Conservation (phyloP, 441 rosid species). For the Isatis lusitanica region DNA sequence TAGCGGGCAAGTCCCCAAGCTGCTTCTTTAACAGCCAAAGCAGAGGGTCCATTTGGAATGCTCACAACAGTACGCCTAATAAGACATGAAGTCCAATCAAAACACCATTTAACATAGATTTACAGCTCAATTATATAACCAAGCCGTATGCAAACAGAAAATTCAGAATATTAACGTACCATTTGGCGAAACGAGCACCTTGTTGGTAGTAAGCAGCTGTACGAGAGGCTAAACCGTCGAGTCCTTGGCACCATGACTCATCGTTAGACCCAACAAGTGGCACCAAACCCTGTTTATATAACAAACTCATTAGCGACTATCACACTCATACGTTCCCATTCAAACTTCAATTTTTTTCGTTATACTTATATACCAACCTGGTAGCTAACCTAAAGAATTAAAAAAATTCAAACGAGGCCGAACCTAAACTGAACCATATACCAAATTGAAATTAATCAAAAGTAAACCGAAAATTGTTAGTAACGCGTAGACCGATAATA, state of each 20-base stretch:
- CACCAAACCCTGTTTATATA: slow-evolving; percentile 70
- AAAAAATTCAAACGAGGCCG: too few relatives aligned
- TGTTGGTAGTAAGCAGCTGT: slow-evolving; percentile 92
- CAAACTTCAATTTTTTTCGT: too few relatives aligned
- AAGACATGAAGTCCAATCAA: neutral
- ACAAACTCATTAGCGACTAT: neutral
- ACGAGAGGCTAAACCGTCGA: slow-evolving; percentile 88
- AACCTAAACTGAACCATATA: too few relatives aligned
- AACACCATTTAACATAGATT: neutral
- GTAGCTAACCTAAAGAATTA: too few relatives aligned
- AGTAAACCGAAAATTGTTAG: neutral
- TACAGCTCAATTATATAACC: neutral
- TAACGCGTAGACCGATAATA: neutral
- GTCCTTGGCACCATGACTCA: slow-evolving; percentile 99
- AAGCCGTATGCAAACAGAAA: neutral
- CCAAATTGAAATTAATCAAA: neutral
- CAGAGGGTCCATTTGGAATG: slow-evolving; percentile 95
- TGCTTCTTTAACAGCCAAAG: slow-evolving; percentile 91
- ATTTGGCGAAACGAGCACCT: slow-evolving; percentile 98
- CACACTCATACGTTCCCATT: neutral
- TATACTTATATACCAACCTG: too few relatives aligned
- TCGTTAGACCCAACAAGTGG: slow-evolving; percentile 79
- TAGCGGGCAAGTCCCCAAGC: slow-evolving; percentile 99
- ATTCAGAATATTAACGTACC: slow-evolving; percentile 38
- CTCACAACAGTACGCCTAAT: slow-evolving; percentile 95